Evolutionary conservation across 2,329 filamentous ascomycete species (phyloP).

Genomic region (Sarocladiaceae sp.): DNA sequence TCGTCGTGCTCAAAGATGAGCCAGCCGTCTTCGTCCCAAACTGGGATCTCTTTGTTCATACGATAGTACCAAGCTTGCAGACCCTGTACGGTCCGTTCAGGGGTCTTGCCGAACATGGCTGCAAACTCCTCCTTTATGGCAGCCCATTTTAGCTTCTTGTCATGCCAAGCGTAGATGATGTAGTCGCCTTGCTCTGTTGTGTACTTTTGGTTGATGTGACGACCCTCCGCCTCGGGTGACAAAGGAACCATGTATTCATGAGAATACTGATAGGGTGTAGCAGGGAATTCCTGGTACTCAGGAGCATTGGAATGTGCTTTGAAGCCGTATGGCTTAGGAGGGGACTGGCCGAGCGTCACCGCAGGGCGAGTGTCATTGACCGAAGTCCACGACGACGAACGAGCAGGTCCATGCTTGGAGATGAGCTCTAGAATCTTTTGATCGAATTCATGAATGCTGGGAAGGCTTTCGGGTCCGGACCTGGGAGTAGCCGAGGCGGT

Average conservation of each 20-base stretch:
- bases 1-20: conserved; percentile 33
- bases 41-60: conserved; percentile 34
- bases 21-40: conserved; percentile 33
- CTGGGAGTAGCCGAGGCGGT: neutral
- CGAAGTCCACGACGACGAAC: conserved; percentile 1
- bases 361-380: conserved; percentile 7
- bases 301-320: neutral
- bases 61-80: conserved; percentile 39
- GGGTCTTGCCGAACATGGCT: conserved; percentile 29
- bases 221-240: conserved; percentile 18
- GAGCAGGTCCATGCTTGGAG: conserved; percentile 11
- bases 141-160: conserved; percentile 35
- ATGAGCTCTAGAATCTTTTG: conserved; percentile 29
- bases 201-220: conserved; percentile 38
- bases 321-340: neutral
- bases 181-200: conserved; percentile 36
- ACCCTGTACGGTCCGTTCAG: conserved; percentile 32
- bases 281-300: neutral
- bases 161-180: conserved; percentile 36
- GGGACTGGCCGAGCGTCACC: neutral
- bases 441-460: conserved; percentile 31
- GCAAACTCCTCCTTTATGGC: conserved; percentile 33
- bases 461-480: conserved; percentile 16
- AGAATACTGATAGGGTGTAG: neutral
- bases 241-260: conserved; percentile 1